Evolutionary conservation across 1,139 yeast genomes (phyloP), one percentile per base, ranked within the genome.

Genomic region (Entelexis sorbosivorans): DNA sequence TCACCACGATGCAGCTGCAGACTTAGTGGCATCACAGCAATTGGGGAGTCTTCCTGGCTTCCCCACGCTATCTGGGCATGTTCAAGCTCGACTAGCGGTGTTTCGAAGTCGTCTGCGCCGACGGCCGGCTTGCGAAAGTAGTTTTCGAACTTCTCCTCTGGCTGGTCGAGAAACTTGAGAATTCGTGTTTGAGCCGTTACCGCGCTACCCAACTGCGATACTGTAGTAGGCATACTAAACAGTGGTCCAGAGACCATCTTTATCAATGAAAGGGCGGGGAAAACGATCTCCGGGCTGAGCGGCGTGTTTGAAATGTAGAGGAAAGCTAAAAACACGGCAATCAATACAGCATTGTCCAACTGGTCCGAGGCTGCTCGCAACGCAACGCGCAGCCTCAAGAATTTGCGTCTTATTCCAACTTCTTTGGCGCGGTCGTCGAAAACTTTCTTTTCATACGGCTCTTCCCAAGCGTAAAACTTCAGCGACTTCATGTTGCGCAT

Each of bases 391-490:
- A 79, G 74, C 11, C 34, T 34, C 5, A 47, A 24, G 24, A 31
- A 26, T 26, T 35, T 46, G 49, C 74, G 78, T 66, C 73, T 62
- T 84, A 87, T 16, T 20, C 31, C 40, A 54, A 88, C 74, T 61
- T 85, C 87, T 35, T 71, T 72, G 66, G 89, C 76, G 68, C 91
- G 96, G 62, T 88, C 91, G 58, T 40, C 39, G 44, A 55, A 51
- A 29, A 67, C 59, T 49, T 76, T 73, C 10, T 69, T 67, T 29
- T 79, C 62, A 74, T 81, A 76, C 19, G 89, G 81, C 17, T 67
- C 66, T 62, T 83, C 93, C 87, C 89, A 82, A 0, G 86, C 81
- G 59, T 82, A 82, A 20, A 83, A 68, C 63, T 83, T 83, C 56
- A 83, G 73, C 51, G 82, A 76, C 60, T 81, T 82, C 55, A 82